phyloP scores from a whole-genome alignment of 768 basidiomycete genomes.

The Naganishia randhawae region DNA sequence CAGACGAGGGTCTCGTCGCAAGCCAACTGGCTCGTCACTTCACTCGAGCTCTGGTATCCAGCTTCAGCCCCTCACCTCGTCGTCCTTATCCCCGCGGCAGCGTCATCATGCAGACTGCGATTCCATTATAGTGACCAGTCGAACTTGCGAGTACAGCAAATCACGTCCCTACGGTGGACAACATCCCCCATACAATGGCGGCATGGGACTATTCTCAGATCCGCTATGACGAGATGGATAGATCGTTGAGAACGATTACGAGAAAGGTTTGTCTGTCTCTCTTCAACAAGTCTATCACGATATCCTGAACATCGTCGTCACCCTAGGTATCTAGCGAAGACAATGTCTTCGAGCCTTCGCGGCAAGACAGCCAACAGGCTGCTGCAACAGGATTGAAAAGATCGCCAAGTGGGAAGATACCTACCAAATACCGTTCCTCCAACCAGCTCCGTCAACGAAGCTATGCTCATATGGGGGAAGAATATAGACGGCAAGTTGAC shows the following conservation, averaged over 20 bases:
- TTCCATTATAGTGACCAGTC: neutral
- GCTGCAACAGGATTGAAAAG: neutral
- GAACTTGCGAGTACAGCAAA: neutral
- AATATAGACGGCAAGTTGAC: neutral
- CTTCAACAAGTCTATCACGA: too few relatives aligned
- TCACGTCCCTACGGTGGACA: neutral
- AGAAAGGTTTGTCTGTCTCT: constrained; percentile 7
- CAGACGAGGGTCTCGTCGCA: neutral
- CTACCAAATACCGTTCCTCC: constrained; percentile 17
- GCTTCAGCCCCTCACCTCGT: too few relatives aligned
- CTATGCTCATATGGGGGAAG: neutral
- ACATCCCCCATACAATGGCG: constrained; percentile 3
- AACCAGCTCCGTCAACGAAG: neutral
- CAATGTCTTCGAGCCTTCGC: neutral
- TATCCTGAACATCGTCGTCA: neutral
- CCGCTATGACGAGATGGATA: constrained; percentile 2
- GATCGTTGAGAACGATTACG: neutral
- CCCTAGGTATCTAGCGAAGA: constrained; percentile 9
- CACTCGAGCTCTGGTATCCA: neutral
- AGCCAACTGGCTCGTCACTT: neutral
- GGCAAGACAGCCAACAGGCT: neutral
- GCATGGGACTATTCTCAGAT: neutral
- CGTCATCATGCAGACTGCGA: neutral
- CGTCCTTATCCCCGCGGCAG: neutral
- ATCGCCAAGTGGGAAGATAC: constrained; percentile 14